A percentile compares a stretch with the other conserved stretches of the same genome.
Evolutionary conservation across 75 land plant genomes (phyloP).

Genomic region (Isoetes taiwanensis): DNA sequence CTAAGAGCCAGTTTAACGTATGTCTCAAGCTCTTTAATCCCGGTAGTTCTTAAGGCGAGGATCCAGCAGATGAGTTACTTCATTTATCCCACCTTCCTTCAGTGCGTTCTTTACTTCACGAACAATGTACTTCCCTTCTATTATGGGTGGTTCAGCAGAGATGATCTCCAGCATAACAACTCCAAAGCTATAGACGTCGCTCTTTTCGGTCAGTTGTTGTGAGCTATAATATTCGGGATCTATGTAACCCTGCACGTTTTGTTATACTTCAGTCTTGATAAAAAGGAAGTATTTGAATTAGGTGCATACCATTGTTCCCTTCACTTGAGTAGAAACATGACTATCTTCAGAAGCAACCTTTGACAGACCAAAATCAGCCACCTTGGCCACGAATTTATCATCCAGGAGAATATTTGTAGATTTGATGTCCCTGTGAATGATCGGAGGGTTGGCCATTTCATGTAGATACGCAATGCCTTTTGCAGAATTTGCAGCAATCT

Average conservation of each 20-base stretch:
- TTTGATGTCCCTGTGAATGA: constrained; percentile 81
- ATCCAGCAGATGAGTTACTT: constrained; percentile 30
- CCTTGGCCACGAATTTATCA: constrained; percentile 60
- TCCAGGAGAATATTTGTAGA: constrained; percentile 66
- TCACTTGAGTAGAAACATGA: constrained; percentile 57
- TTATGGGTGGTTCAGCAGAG: constrained; percentile 50
- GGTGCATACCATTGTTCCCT: constrained; percentile 68
- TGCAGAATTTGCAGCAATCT: constrained; percentile 55
- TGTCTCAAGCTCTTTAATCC: constrained; percentile 25
- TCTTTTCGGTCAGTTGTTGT: constrained; percentile 67
- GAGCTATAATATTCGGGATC: constrained; percentile 90
- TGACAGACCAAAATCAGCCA: constrained; percentile 82
- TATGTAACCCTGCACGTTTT: constrained; percentile 57
- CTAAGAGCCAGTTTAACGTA: constrained; percentile 49
- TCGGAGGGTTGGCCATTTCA: constrained; percentile 71
- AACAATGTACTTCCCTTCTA: constrained; percentile 59
- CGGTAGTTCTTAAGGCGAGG: constrained; percentile 23
- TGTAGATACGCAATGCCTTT: constrained; percentile 70
- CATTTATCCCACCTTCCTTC: constrained; percentile 32
- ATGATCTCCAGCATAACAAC: constrained; percentile 70
- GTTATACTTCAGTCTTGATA: background rate
- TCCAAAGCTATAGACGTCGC: constrained; percentile 89
- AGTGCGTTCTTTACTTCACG: constrained; percentile 37
- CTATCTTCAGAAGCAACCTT: constrained; percentile 39
- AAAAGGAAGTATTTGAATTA: background rate